phyloP scores from a whole-genome alignment of 352 stramenopile genomes.

The Phytophthora tentaculata region DNA sequence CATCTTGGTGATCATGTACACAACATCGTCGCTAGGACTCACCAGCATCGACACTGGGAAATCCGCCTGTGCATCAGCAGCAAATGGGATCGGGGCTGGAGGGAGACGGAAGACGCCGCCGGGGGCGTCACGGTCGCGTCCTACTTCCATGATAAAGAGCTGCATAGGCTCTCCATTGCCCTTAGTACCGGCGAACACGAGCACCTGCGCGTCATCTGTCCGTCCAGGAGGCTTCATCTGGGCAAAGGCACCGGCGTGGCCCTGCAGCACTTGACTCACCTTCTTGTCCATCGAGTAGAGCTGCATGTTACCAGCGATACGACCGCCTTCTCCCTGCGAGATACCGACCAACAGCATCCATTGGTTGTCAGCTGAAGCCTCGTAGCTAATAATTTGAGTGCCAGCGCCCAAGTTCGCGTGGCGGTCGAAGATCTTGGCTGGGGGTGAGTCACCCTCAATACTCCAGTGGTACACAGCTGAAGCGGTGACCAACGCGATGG shows the following conservation, averaged over 20 bases:
- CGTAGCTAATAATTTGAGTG: constrained; percentile 99
- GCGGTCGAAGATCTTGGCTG: constrained; percentile 98
- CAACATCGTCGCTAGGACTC: constrained; percentile 92
- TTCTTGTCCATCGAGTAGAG: constrained; percentile 99
- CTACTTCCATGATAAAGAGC: constrained; percentile 99
- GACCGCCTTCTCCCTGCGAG: constrained; percentile 92
- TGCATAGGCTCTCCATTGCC: constrained; percentile 78
- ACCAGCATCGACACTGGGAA: constrained; percentile 99
- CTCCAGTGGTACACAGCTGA: constrained; percentile 98
- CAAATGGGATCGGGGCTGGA: constrained; percentile 95
- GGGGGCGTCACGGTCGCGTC: constrained; percentile 94
- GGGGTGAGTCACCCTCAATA: constrained; percentile 92
- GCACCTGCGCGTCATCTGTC: constrained; percentile 90
- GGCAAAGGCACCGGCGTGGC: constrained; percentile 97
- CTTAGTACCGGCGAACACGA: constrained; percentile 88
- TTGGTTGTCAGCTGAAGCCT: constrained; percentile 97
- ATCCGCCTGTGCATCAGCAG: constrained; percentile 95
- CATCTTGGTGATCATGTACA: constrained; percentile 99
- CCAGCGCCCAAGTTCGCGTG: constrained; percentile 93
- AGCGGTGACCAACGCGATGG: constrained; percentile 97
- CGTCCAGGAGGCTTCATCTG: constrained; percentile 96
- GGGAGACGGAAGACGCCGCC: constrained; percentile 95
- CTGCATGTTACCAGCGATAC: constrained; percentile 98
- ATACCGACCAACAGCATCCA: constrained; percentile 99
- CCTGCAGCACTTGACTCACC: constrained; percentile 98